Base-by-base conservation (phyloP, 1,284 basidiomycete genomes). In the Cutaneotrichosporon curvatum region DNA sequence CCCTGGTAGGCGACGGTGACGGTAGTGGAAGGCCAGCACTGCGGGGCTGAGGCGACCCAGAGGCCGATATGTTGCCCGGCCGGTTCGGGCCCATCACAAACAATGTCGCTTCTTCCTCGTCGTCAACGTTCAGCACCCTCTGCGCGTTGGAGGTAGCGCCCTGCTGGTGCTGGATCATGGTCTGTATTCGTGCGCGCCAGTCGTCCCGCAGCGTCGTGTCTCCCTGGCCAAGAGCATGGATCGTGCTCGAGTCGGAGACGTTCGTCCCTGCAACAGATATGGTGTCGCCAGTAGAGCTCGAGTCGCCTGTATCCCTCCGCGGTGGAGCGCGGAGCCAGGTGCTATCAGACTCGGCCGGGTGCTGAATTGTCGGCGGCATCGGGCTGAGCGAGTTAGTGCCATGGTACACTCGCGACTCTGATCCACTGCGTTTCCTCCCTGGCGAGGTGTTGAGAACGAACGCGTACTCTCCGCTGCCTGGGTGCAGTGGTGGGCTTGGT, bases 31-130 rank as follows among this genome's bases (percentile, higher is more conserved):
- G 25, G 25, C 25, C 25, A 5, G 36, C 12, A 1, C 20, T 22
- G 9, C 20, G 28, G 25, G 25, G 25, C 25, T 6, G 10, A 3
- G 31, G 32, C 25, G 25, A 28, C 8, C 8, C 25, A 7, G 25
- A 28, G 12, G 25, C 12, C 12, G 25, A 28, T 7, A 28, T 28
- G 25, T 28, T 28, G 25, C 25, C 12, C 25, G 25, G 25, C 25
- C 25, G 25, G 8, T 28, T 28, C 8, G 25, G 25, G 25, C 25
- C 25, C 25, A 28, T 28, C 30, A 68, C 36, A 44, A 61, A 70
- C 18, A 67, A 35, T 1, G 63, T 65, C 3, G 60, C 67, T 41
- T 70, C 67, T 15, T 63, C 63, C 14, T 59, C 53, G 20, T 55
- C 59, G 23, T 44, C 34, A 4, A 19, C 30, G 34, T 21, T 48